Evolutionary conservation across 306 rosid species (phyloP).

Genomic region (Cicer pinnatifidum): DNA sequence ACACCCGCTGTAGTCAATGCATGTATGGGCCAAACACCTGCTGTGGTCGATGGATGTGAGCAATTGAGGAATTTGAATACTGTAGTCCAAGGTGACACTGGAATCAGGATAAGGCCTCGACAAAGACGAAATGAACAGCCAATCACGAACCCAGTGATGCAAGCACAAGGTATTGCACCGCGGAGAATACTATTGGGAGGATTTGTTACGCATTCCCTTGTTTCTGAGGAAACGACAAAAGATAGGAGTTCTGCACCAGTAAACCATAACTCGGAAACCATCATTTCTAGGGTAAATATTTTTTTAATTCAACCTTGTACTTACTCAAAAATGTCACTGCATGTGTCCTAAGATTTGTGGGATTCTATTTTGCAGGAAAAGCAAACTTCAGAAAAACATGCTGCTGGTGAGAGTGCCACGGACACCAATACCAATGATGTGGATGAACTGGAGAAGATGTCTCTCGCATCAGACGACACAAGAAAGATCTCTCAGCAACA

Average conservation of each 20-base stretch:
- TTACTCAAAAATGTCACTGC: slow-evolving; percentile 27
- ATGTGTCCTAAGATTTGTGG: slow-evolving; percentile 39
- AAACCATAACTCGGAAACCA: slow-evolving; percentile 51
- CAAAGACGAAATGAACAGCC: slow-evolving; percentile 41
- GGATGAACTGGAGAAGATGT: slow-evolving; percentile 44
- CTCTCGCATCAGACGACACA: background rate
- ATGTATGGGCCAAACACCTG: slow-evolving; percentile 40
- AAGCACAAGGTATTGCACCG: slow-evolving; percentile 53
- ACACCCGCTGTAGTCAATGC: slow-evolving; percentile 7
- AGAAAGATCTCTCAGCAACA: slow-evolving; percentile 29
- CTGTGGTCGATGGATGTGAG: slow-evolving; percentile 16
- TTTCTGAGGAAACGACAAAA: slow-evolving; percentile 20
- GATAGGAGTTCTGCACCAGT: slow-evolving; percentile 39
- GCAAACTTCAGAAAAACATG: slow-evolving; percentile 47
- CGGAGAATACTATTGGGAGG: slow-evolving; percentile 62
- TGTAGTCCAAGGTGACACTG: slow-evolving; percentile 40
- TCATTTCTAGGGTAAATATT: slow-evolving; percentile 52
- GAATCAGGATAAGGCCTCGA: slow-evolving; percentile 55
- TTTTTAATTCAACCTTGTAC: background rate
- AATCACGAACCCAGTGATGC: slow-evolving; percentile 21
- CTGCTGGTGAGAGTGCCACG: slow-evolving; percentile 6
- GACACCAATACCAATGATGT: background rate
- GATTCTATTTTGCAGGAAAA: slow-evolving; percentile 56
- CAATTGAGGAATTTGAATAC: slow-evolving; percentile 48
- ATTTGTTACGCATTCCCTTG: slow-evolving; percentile 33